Evolutionary conservation across 2,329 filamentous ascomycete species (phyloP).

Genomic region (Dactylonectria estremocensis): DNA sequence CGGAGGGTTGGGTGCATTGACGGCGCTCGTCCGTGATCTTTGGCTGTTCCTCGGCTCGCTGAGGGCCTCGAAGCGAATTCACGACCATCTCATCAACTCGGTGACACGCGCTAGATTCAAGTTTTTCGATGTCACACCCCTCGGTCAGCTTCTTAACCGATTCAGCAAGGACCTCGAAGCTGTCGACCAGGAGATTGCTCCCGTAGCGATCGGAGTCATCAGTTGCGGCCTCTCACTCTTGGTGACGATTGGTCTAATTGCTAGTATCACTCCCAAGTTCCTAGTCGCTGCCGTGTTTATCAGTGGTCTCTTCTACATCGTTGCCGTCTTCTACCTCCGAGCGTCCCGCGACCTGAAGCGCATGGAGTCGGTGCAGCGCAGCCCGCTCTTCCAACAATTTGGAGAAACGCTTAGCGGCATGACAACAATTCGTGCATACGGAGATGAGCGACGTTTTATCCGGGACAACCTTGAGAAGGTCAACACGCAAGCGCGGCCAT

Average conservation of each 20-base stretch:
- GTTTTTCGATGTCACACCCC: constrained; percentile 96
- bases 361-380: constrained; percentile 93
- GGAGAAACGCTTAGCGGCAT: constrained; percentile 96
- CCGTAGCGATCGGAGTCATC: constrained; percentile 85
- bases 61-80: constrained; percentile 87
- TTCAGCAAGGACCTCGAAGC: constrained; percentile 98
- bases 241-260: constrained; percentile 91
- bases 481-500: constrained; percentile 92
- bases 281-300: constrained; percentile 90
- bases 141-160: constrained; percentile 97
- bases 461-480: constrained; percentile 90
- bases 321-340: constrained; percentile 90
- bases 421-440: constrained; percentile 96
- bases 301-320: constrained; percentile 82
- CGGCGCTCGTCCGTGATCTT: constrained; percentile 86
- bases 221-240: constrained; percentile 77
- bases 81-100: constrained; percentile 81
- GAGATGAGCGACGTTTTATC: constrained; percentile 93
- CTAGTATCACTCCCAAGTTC: constrained; percentile 90
- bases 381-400: constrained; percentile 97
- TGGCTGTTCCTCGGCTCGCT: constrained; percentile 95
- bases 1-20: constrained; percentile 81
- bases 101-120: constrained; percentile 94
- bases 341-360: constrained; percentile 97
- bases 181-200: constrained; percentile 95